Evolutionary conservation across 306 rosid species (phyloP).

Genomic region (Malus orientalis): DNA sequence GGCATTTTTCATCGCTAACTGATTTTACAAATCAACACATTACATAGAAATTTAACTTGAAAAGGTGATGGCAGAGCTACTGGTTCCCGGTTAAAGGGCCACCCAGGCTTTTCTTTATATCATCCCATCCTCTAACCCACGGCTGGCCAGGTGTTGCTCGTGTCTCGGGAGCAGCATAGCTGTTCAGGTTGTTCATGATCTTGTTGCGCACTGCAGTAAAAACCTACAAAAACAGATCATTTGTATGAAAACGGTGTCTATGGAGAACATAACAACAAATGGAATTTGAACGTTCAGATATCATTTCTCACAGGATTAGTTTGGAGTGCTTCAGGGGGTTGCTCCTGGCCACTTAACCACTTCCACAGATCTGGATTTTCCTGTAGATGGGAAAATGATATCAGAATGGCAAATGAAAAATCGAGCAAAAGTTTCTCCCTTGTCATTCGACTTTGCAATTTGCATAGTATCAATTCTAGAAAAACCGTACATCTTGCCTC

Average conservation of each 20-base stretch:
- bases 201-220: constrained; percentile 47
- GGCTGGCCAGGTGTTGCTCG: constrained; percentile 68
- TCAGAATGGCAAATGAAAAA: not conserved
- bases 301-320: constrained; percentile 58
- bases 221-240: constrained; percentile 39
- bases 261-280: not conserved
- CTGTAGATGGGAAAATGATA: constrained; percentile 32
- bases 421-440: not conserved
- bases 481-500: not conserved
- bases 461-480: not conserved
- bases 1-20: not conserved
- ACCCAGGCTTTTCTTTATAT: constrained; percentile 54
- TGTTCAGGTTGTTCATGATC: constrained; percentile 54
- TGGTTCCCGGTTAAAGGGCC: constrained; percentile 71
- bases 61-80: constrained; percentile 21
- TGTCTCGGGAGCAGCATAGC: constrained; percentile 61
- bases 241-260: constrained; percentile 15
- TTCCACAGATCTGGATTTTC: constrained; percentile 92
- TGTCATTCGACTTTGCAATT: not conserved
- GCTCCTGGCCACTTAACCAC: constrained; percentile 86
- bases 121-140: constrained; percentile 99
- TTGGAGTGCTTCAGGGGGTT: constrained; percentile 55
- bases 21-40: constrained; percentile 10
- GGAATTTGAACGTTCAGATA: constrained; percentile 4
- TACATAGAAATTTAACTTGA: not conserved